Conservation (phyloP, 306 rosid species). For the Hippophae rhamnoides region DNA sequence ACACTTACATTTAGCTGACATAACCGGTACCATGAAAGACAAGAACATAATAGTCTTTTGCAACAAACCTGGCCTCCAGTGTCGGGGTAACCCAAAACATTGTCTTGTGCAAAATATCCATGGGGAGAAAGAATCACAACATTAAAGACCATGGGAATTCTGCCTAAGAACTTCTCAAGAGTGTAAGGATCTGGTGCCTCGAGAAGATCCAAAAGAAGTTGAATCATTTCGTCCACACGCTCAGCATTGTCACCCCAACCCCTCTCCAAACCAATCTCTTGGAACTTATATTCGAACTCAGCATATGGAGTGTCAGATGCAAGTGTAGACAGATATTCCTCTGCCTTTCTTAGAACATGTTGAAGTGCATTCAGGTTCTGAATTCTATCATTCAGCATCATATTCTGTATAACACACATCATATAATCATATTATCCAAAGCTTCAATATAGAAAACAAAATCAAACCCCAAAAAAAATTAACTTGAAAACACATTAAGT, state of each 20-base stretch:
- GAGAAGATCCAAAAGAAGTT: conserved; percentile 90
- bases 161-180: conserved; percentile 81
- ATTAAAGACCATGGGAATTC: conserved; percentile 94
- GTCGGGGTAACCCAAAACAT: conserved; percentile 96
- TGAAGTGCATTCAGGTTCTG: conserved; percentile 65
- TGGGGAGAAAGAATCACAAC: conserved; percentile 97
- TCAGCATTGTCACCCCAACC: conserved; percentile 93
- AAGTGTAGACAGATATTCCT: conserved; percentile 52
- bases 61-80: conserved; percentile 92
- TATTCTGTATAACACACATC: conserved; percentile 31
- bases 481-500: neutral
- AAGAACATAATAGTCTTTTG: neutral
- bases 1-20: conserved; percentile 2
- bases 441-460: neutral
- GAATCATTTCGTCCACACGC: conserved; percentile 77
- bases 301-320: conserved; percentile 56
- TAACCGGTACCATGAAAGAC: neutral
- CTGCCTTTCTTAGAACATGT: conserved; percentile 78
- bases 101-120: conserved; percentile 96
- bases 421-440: neutral
- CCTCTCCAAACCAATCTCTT: conserved; percentile 91
- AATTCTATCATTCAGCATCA: conserved; percentile 92
- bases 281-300: conserved; percentile 58
- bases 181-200: conserved; percentile 99
- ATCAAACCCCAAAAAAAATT: too few species aligned